Percentiles rank a stretch among this genome's conserved stretches.
Conservation (phyloP, 768 basidiomycete genomes). For the Aureoboletus auriporus region DNA sequence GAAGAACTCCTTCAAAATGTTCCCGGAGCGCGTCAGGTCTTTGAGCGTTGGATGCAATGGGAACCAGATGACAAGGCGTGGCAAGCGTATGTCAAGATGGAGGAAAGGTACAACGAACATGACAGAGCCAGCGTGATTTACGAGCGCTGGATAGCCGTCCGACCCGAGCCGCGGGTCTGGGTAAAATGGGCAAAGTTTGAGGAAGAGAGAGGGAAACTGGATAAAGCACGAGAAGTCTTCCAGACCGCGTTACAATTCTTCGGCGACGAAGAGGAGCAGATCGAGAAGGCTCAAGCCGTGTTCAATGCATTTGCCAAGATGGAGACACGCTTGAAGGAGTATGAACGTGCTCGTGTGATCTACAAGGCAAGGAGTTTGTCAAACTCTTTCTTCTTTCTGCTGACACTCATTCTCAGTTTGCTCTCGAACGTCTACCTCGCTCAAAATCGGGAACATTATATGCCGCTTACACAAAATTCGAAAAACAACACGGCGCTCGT, state of each 20-base stretch:
- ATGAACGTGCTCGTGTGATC: constrained; percentile 92
- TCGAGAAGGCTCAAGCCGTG: constrained; percentile 87
- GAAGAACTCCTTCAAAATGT: constrained; percentile 97
- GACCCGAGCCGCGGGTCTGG: constrained; percentile 76
- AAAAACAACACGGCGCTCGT: constrained; percentile 94
- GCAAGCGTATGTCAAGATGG: constrained; percentile 99
- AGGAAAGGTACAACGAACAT: constrained; percentile 86
- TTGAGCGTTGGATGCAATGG: constrained; percentile 99
- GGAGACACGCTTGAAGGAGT: constrained; percentile 96
- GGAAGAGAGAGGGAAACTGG: constrained; percentile 61
- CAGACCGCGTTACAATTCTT: constrained; percentile 89
- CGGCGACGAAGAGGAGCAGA: constrained; percentile 82
- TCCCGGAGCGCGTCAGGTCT: constrained; percentile 93
- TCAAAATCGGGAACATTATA: constrained; percentile 89
- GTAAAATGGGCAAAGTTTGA: constrained; percentile 87
- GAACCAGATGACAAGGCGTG: constrained; percentile 99
- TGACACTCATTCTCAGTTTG: constrained; percentile 57
- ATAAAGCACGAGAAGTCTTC: constrained; percentile 82
- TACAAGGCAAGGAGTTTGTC: constrained; percentile 70
- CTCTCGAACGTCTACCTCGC: constrained; percentile 86
- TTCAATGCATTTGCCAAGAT: constrained; percentile 94
- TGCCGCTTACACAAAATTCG: constrained; percentile 92
- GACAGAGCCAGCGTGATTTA: constrained; percentile 92
- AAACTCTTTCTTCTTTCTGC: background rate
- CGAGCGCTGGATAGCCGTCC: constrained; percentile 82